Evolutionary conservation across 306 rosid genomes (phyloP).

Genomic region (Vigna radiata): DNA sequence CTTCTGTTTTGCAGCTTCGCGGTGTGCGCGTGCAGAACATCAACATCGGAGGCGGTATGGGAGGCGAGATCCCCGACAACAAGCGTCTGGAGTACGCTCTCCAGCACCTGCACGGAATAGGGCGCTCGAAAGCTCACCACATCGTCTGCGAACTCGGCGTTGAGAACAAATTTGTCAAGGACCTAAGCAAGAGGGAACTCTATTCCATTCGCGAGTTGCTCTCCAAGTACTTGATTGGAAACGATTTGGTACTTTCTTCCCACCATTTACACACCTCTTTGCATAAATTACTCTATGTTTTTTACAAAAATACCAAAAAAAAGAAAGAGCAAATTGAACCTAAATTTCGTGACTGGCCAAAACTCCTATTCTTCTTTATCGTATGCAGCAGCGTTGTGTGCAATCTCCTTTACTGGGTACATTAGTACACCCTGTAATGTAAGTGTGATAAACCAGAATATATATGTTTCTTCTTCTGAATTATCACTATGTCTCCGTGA

Average conservation of each 20-base stretch:
- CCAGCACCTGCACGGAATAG: conserved; percentile 73
- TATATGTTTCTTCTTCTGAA: no score
- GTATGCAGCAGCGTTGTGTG: no score
- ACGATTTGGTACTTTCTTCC: conserved; percentile 60
- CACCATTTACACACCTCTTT: background rate
- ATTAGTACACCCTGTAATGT: no score
- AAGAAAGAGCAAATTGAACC: no score
- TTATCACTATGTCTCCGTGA: no score
- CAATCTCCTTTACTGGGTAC: background rate
- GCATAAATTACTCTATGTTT: background rate
- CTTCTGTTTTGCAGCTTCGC: conserved; percentile 48
- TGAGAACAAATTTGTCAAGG: conserved; percentile 69
- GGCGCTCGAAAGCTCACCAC: conserved; percentile 66
- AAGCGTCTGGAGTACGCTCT: conserved; percentile 71
- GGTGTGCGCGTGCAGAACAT: conserved; percentile 55
- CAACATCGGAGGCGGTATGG: conserved; percentile 73
- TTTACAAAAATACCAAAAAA: background rate
- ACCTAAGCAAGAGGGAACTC: conserved; percentile 71
- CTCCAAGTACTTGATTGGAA: conserved; percentile 65
- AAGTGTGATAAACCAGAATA: no score
- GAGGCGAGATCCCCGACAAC: conserved; percentile 77
- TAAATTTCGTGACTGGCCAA: no score
- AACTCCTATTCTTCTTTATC: no score
- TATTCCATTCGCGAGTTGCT: conserved; percentile 67
- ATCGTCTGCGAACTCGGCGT: conserved; percentile 68